A percentile compares a stretch with the other conserved stretches of the same genome.
Conservation (phyloP, 2,329 filamentous ascomycete species). For the Diaporthe sp. region DNA sequence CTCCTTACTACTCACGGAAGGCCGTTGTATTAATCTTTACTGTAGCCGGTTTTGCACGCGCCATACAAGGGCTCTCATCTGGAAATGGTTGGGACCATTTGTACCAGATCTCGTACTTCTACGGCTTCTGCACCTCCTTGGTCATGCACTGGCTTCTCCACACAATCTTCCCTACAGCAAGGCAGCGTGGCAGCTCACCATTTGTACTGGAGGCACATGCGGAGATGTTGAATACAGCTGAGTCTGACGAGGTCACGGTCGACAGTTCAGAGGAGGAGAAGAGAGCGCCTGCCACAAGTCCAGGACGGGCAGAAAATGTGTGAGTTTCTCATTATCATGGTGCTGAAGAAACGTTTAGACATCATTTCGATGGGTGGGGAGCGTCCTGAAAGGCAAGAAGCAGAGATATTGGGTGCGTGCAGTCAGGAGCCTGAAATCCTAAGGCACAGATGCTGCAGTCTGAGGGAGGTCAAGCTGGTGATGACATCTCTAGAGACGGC, state of each 20-base stretch:
- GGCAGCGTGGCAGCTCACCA: constrained; percentile 44
- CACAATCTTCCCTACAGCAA: constrained; percentile 42
- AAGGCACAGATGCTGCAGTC: background rate
- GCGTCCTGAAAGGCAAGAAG: no score
- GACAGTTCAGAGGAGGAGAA: constrained; percentile 14
- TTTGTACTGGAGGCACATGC: constrained; percentile 46
- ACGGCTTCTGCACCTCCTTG: constrained; percentile 46
- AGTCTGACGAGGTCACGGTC: constrained; percentile 5
- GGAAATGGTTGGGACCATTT: constrained; percentile 48
- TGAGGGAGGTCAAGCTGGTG: background rate
- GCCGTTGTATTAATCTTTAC: background rate
- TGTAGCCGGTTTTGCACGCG: constrained; percentile 45
- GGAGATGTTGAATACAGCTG: constrained; percentile 28
- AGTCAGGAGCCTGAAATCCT: background rate
- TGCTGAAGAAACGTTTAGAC: background rate
- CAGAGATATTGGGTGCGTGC: background rate
- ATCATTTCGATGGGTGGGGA: no score
- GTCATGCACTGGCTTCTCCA: constrained; percentile 43
- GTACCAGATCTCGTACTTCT: constrained; percentile 48
- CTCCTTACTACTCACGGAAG: background rate
- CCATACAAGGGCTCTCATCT: constrained; percentile 41
- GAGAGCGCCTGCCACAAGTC: background rate
- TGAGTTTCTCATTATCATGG: background rate
- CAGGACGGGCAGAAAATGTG: background rate
- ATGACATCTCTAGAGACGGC: background rate